These are phyloP conservation scores for Aspergillus udagawae DNA, from an alignment of 2,329 filamentous ascomycete genomes.

Conservation along the genomic window DNA sequence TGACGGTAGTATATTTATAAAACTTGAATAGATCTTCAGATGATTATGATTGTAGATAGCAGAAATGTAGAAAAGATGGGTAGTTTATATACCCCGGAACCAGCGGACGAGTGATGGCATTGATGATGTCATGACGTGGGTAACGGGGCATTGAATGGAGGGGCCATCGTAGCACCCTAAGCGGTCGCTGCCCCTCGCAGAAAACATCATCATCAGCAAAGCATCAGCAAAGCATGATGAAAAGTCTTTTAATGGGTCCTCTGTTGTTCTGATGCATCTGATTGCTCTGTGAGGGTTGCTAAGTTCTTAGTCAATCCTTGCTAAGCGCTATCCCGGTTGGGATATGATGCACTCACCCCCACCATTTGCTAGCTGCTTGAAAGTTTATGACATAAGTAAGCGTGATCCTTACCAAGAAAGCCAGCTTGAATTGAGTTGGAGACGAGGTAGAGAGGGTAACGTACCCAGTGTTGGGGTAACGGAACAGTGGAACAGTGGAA, in stretches of 20 bases:
- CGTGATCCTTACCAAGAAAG: not conserved
- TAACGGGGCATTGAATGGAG: not conserved
- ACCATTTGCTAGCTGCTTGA: no score
- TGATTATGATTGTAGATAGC: not conserved
- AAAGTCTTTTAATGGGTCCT: not conserved
- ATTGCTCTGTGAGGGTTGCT: not conserved
- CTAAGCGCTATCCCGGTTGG: not conserved
- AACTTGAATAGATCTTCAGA: not conserved
- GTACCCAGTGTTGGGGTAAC: no score
- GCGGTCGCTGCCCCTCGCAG: no score
- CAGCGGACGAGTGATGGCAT: not conserved
- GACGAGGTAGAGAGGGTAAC: no score
- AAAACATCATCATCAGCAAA: no score
- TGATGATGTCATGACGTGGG: not conserved
- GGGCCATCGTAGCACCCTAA: not conserved
- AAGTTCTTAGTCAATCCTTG: not conserved
- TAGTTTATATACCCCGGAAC: not conserved
- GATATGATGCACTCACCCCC: not conserved
- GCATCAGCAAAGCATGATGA: not conserved
- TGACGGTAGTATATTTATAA: slow-evolving; percentile 23
- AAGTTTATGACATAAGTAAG: not conserved
- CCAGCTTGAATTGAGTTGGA: not conserved
- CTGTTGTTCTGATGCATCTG: not conserved
- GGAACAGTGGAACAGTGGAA: not conserved
- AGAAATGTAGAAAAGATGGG: not conserved